Conservation (phyloP, 306 rosid species). For the Citrullus colocynthis region DNA sequence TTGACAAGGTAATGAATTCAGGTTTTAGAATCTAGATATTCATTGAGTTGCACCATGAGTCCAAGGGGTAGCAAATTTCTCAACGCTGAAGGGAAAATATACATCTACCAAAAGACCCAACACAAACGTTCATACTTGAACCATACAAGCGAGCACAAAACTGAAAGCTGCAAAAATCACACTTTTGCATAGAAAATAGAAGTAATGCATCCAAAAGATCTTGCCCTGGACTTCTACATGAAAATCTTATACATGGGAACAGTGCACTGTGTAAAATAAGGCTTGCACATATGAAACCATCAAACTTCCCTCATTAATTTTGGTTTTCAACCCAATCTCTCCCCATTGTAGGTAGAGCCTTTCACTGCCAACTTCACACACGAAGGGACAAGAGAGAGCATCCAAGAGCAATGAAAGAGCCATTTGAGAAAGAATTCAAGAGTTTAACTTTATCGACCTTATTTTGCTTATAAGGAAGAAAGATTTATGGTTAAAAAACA, state of each 20-base stretch:
- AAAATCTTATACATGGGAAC: not conserved
- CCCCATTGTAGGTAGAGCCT: not conserved
- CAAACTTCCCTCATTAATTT: not conserved
- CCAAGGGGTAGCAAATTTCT: not conserved
- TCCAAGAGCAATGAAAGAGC: not conserved
- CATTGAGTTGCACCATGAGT: not conserved
- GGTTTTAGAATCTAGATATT: not conserved
- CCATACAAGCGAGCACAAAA: not conserved
- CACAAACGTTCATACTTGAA: not conserved
- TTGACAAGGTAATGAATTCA: not conserved
- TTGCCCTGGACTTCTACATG: not conserved
- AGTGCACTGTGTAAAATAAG: not conserved
- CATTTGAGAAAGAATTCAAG: not conserved
- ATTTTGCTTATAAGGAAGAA: not conserved
- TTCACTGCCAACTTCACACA: not conserved
- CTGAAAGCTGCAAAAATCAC: not conserved
- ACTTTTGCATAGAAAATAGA: not conserved
- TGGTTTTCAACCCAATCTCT: not conserved
- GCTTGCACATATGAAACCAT: not conserved
- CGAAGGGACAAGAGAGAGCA: not conserved
- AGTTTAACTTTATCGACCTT: not conserved
- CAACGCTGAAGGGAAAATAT: not conserved
- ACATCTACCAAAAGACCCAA: not conserved
- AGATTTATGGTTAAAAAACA: no score
- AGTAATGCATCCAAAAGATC: not conserved